Evolutionary conservation across 306 rosid species (phyloP).

Genomic region (Vicia faba): DNA sequence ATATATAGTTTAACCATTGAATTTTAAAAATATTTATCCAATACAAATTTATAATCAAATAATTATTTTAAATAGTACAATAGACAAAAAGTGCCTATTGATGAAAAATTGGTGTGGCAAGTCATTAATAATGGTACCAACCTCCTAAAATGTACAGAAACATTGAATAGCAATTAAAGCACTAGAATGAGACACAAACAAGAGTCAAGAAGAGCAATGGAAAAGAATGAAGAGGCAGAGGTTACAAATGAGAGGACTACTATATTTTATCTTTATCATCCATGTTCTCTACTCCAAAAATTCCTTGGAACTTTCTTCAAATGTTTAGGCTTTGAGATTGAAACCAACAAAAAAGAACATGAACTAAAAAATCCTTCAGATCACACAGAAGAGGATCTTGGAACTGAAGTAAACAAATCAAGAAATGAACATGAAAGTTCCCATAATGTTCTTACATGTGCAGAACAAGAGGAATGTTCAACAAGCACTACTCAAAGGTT

Average conservation of each 20-base stretch:
- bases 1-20: no score
- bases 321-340: slow-evolving; percentile 14
- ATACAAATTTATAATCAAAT: no score
- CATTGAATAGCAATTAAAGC: slow-evolving; percentile 22
- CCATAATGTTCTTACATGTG: background rate
- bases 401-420: background rate
- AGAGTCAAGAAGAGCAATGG: slow-evolving; percentile 17
- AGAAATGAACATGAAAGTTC: background rate
- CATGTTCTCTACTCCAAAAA: slow-evolving; percentile 12
- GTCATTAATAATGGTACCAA: background rate
- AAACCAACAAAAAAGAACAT: slow-evolving; percentile 1
- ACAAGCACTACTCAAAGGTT: background rate
- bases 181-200: slow-evolving; percentile 13
- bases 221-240: background rate
- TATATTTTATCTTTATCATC: slow-evolving; percentile 6
- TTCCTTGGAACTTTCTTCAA: slow-evolving; percentile 17
- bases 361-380: background rate
- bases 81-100: no score
- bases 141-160: background rate
- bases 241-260: background rate
- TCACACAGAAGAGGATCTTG: slow-evolving; percentile 2
- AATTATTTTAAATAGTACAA: no score
- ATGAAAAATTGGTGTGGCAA: background rate
- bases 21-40: no score
- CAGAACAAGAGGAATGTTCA: background rate